phyloP scores from a whole-genome alignment of 345 rosid species.

The Anacardium occidentale region DNA sequence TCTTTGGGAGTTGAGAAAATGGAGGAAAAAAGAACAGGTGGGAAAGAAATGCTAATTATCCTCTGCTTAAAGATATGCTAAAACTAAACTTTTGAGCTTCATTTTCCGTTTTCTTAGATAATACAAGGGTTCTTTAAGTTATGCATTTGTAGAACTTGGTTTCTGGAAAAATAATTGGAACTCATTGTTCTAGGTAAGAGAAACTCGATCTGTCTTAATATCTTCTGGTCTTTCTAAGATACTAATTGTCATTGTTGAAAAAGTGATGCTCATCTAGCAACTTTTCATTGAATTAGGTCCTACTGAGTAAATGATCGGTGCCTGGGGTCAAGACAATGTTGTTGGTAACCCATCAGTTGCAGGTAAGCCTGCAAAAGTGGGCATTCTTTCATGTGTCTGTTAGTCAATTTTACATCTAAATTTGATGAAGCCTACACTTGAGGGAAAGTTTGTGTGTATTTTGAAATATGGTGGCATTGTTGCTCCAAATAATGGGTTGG shows the following conservation, averaged over 20 bases:
- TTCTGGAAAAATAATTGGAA: background rate
- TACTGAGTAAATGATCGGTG: slow-evolving; percentile 60
- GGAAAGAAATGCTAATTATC: background rate
- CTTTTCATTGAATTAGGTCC: slow-evolving; percentile 32
- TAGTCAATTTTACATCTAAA: background rate
- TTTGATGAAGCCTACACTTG: background rate
- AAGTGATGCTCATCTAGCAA: slow-evolving; percentile 12
- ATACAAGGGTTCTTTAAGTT: background rate
- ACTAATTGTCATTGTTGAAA: background rate
- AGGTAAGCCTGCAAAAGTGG: slow-evolving; percentile 41
- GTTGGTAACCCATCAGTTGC: slow-evolving; percentile 85
- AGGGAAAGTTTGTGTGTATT: background rate
- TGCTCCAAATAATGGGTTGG: background rate
- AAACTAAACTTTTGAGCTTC: background rate
- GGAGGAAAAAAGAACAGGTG: background rate
- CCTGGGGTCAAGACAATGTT: slow-evolving; percentile 65
- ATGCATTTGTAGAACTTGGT: background rate
- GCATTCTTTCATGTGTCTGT: background rate
- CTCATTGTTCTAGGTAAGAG: background rate
- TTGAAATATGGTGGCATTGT: background rate
- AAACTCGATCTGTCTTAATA: background rate
- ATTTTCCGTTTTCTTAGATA: background rate
- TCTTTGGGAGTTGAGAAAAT: slow-evolving; percentile 2
- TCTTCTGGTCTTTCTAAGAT: slow-evolving; percentile 2
- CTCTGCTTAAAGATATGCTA: background rate